Evolutionary conservation across 345 rosid genomes (phyloP).

Genomic region (Stellera chamaejasme): DNA sequence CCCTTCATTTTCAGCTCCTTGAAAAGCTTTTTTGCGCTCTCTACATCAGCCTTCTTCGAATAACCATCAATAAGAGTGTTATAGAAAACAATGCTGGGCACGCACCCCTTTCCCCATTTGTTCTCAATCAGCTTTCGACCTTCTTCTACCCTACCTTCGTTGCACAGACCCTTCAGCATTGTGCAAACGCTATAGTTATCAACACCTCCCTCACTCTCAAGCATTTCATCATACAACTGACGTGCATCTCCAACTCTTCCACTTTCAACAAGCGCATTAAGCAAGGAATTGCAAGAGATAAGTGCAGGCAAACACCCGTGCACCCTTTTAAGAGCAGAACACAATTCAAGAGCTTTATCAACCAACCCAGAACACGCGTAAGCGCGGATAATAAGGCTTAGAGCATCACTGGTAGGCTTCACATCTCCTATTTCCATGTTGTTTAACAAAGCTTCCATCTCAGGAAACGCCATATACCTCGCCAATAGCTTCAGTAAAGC

Average conservation of each 20-base stretch:
- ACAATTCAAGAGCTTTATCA: slow-evolving; percentile 50
- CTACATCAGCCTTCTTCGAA: slow-evolving; percentile 37
- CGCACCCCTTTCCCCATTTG: slow-evolving; percentile 68
- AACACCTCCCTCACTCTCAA: slow-evolving; percentile 32
- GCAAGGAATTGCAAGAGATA: slow-evolving; percentile 63
- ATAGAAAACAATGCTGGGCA: slow-evolving; percentile 74
- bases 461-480: slow-evolving; percentile 35
- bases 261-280: slow-evolving; percentile 30
- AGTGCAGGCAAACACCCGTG: slow-evolving; percentile 40
- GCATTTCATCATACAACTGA: slow-evolving; percentile 59
- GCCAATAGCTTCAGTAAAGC: slow-evolving; percentile 72
- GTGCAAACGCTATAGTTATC: slow-evolving; percentile 73
- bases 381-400: slow-evolving; percentile 41
- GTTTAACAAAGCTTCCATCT: slow-evolving; percentile 36
- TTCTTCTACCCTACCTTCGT: slow-evolving; percentile 57
- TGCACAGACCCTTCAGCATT: slow-evolving; percentile 61
- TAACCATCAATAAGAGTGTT: slow-evolving; percentile 70
- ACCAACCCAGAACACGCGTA: slow-evolving; percentile 48
- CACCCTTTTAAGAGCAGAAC: slow-evolving; percentile 19
- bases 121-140: slow-evolving; percentile 57
- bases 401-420: slow-evolving; percentile 46
- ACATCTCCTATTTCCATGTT: slow-evolving; percentile 34
- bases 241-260: slow-evolving; percentile 32
- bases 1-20: slow-evolving; percentile 60
- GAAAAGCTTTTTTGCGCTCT: slow-evolving; percentile 39